Base-by-base conservation (phyloP, 257 asterid species). In the Fraxinus quadrangulata region DNA sequence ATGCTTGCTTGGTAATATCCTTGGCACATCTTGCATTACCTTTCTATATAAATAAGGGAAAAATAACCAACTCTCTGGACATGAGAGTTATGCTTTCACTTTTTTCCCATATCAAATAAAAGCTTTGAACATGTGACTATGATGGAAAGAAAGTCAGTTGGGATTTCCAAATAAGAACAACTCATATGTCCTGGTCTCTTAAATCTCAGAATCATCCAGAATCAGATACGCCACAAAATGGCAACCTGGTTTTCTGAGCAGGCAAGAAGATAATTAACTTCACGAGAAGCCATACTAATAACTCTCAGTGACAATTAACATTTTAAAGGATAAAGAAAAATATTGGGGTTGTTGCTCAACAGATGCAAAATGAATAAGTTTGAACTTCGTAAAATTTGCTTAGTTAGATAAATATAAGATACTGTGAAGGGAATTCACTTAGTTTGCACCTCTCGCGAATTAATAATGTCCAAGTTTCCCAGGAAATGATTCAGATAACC, bases 401-500 rank as follows among this genome's bases (percentile, higher is more conserved):
- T 49, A 21, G 72, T 23, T 30, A 81, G 71, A 75, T 72, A 75
- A 77, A 59, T 31, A 61, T 45, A 72, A 40, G 63, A 69, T 75
- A 70, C 33, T 36, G 40, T 36, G 36, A 76, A 65, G 67, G 49
- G 70, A 72, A 77, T 77, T 28, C 77, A 78, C 72, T 67, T 67
- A 70, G 80, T 65, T 75, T 77, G 79, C 84, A 94, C 99, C 99
- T 94, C 99, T 79, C 75, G 77, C 49, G 96, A 91, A 81, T 94
- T 94, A 78, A 94, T 78, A 39, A 92, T 87, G 80, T 91, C 98
- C 92, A 91, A 84, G 87, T 90, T 89, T 77, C 98, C 97, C 86
- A 92, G 86, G 87, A 94, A 94, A 83, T 92, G 93, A 84, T 85
- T 92, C 83, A 94, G 89, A 86, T 92, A 94, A 77, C 93, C 94